A percentile compares a stretch with the other conserved stretches of the same genome.
Evolutionary conservation across 352 stramenopile genomes (phyloP).

Genomic region (Pythium pyrilobum): DNA sequence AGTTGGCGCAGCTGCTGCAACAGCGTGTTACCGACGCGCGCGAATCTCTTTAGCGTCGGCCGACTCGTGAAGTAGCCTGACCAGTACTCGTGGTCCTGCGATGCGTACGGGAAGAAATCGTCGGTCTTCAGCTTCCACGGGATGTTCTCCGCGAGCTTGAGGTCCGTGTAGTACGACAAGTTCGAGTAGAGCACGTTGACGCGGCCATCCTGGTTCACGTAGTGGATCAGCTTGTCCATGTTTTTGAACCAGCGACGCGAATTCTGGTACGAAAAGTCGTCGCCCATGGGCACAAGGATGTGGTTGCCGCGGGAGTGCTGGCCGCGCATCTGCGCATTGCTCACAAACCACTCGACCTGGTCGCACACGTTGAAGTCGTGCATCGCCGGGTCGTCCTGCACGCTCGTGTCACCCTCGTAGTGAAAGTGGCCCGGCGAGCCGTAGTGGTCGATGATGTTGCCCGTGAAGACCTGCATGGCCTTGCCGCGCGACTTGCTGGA

Average conservation of each 20-base stretch:
- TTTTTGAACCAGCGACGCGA: conserved; percentile 91
- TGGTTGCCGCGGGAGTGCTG: conserved; percentile 72
- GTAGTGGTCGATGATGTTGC: conserved; percentile 84
- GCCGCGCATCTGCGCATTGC: conserved; percentile 61
- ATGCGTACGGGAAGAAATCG: conserved; percentile 97
- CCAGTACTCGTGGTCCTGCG: conserved; percentile 93
- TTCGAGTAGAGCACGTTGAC: conserved; percentile 97
- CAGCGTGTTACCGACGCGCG: conserved; percentile 84
- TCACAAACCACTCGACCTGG: conserved; percentile 84
- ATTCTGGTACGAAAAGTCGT: conserved; percentile 94
- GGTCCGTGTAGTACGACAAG: conserved; percentile 92
- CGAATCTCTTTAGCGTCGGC: conserved; percentile 89
- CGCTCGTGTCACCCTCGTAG: conserved; percentile 63
- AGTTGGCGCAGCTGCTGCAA: conserved; percentile 91
- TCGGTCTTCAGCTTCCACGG: conserved; percentile 90
- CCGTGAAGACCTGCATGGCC: conserved; percentile 79
- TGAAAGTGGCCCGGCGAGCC: conserved; percentile 69
- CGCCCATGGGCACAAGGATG: conserved; percentile 90
- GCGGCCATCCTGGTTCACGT: conserved; percentile 86
- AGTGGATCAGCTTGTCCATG: conserved; percentile 96
- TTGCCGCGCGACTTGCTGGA: conserved; percentile 83
- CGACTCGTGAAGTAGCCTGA: conserved; percentile 96
- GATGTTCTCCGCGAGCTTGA: conserved; percentile 83
- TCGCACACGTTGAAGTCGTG: conserved; percentile 87
- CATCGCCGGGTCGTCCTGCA: conserved; percentile 86